phyloP scores from a whole-genome alignment of 176 grass and related monocot genomes.

The Eremochloa ophiuroides region DNA sequence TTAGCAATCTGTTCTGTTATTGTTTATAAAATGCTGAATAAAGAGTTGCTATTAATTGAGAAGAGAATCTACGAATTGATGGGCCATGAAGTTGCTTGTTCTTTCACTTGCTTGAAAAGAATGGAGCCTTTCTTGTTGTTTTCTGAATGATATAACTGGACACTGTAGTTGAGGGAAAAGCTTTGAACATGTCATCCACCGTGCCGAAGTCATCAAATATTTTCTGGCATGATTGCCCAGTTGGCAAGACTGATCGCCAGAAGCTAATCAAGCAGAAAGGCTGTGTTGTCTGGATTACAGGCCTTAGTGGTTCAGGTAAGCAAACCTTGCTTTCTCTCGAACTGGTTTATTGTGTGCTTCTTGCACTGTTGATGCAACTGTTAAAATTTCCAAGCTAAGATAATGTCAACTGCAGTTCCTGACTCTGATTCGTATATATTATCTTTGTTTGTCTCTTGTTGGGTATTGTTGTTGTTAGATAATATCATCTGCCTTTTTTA shows the following conservation, averaged over 20 bases:
- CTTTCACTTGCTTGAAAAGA: not conserved
- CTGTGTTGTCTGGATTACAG: constrained; percentile 86
- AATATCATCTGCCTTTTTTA: not conserved
- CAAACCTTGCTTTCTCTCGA: not conserved
- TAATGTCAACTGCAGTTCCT: not conserved
- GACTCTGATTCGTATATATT: not conserved
- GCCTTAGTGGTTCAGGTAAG: constrained; percentile 80
- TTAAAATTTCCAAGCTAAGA: not conserved
- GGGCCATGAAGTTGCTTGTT: not conserved
- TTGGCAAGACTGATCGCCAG: constrained; percentile 66
- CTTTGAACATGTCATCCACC: constrained; percentile 31
- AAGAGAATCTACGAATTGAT: not conserved
- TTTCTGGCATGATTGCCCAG: constrained; percentile 78
- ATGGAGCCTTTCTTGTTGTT: not conserved
- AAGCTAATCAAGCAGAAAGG: constrained; percentile 77
- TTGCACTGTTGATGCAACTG: not conserved
- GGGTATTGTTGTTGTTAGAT: not conserved
- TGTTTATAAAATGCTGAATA: not conserved
- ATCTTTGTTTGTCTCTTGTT: not conserved
- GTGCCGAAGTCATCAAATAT: constrained; percentile 58
- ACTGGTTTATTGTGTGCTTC: not conserved
- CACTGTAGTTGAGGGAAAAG: constrained; percentile 15
- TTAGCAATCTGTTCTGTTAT: not conserved
- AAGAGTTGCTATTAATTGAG: not conserved
- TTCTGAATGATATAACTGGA: not conserved